Conservation (phyloP, 2,329 filamentous ascomycete species). For the Fusarium vanettenii region DNA sequence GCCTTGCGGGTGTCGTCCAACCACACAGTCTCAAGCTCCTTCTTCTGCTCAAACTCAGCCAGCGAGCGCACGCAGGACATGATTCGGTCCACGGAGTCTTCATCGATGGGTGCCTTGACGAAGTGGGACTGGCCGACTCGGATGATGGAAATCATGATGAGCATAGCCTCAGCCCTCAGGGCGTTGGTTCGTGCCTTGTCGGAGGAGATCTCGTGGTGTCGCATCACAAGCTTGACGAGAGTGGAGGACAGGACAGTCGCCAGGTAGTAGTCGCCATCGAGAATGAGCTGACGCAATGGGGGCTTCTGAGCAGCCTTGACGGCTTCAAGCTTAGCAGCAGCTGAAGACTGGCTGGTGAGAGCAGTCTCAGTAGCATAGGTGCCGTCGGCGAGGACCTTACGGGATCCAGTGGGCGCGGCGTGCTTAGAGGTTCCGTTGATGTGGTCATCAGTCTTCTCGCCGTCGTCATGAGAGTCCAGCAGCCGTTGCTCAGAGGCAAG, state of each 20-base stretch:
- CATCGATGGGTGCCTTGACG: conserved; percentile 95
- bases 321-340: conserved; percentile 91
- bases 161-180: conserved; percentile 94
- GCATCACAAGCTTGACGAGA: conserved; percentile 97
- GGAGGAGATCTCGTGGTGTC: conserved; percentile 90
- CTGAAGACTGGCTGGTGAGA: conserved; percentile 90
- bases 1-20: conserved; percentile 94
- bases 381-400: conserved; percentile 93
- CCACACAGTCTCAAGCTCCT: conserved; percentile 92
- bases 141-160: conserved; percentile 99
- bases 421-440: conserved; percentile 84
- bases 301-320: conserved; percentile 98
- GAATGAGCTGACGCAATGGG: conserved; percentile 90
- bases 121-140: conserved; percentile 99
- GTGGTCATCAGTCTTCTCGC: conserved; percentile 72
- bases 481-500: conserved; percentile 93
- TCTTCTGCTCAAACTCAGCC: conserved; percentile 88
- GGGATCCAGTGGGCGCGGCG: conserved; percentile 81
- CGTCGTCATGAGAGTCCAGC: conserved; percentile 84
- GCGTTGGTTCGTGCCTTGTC: conserved; percentile 92
- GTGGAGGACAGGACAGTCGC: conserved; percentile 96
- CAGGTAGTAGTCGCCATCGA: conserved; percentile 97
- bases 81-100: conserved; percentile 97
- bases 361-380: conserved; percentile 98
- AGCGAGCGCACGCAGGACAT: conserved; percentile 97